Evolutionary conservation across 257 asterid species (phyloP), one percentile per base, ranked within the genome.

Genomic region (Nicotiana tomentosiformis): DNA sequence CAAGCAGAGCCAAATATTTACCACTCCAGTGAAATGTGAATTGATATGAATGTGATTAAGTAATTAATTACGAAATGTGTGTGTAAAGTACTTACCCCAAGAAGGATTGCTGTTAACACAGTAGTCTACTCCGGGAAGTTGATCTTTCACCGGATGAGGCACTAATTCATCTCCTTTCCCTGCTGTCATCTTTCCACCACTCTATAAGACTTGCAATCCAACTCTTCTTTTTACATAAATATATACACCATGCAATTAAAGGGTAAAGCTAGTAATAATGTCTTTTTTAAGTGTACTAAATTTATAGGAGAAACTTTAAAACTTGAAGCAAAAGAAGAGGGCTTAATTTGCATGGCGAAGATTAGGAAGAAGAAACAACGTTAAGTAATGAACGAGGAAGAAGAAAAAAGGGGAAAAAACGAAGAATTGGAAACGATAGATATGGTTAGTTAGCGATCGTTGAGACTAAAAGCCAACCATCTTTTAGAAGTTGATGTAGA

Each of bases 81-180:
- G 32, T 61, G 66, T 57, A 18, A n/a, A 61, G 4, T 14, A 70
- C 84, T 3, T 86, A 95, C 98, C 86, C 98, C 97, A 95, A 74
- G 94, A 84, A 83, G 98, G 98, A 72, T 93, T 92, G 92, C 98
- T 95, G 84, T 88, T 93, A 82, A 93, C 84, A 62, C 98, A 95
- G 80, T 15, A 88, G 83, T 92, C 94, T 4, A 95, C 86, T 39
- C 97, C 97, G 53, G 93, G 88, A 78, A 93, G 95, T 78, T 95
- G 98, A 67, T 91, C 96, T 77, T 90, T 93, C 61, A 93, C 92
- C 12, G 98, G 97, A 57, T 95, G 98, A 58, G 98, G 97, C 88
- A 80, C 93, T 60, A 90, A 84, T 67, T 93, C 97, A 23, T 90
- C 95, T 43, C 51, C 51, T 89, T 89, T 90, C 72, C 64, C 87